Evolutionary conservation across 495 filamentous ascomycete genomes (phyloP), one percentile per base, ranked within the genome.

Genomic region (Penicillium canescens): DNA sequence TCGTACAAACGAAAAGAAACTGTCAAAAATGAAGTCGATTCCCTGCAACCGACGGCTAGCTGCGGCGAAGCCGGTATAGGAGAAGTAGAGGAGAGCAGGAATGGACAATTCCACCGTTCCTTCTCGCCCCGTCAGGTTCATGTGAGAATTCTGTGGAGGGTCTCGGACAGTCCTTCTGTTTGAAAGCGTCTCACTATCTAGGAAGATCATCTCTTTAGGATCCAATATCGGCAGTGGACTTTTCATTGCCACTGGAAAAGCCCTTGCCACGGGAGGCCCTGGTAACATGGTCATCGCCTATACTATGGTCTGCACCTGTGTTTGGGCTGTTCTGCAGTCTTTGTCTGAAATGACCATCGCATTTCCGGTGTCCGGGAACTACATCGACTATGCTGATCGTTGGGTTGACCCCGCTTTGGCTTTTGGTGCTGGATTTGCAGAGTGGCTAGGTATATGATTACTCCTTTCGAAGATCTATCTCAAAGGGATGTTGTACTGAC

Each of bases 381-480:
- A 56, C 42, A 68, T 68, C 50, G 64, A 72, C 44, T 70, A 68
- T 54, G 67, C 69, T 1, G 66, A 64, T 47, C 64, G 69, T 18
- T 72, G 51, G 41, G 67, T 72, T 16, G 69, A 72, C 50, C 65
- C 61, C 7, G 59, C 69, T 18, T 50, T 72, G 38, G 52, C 66
- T 1, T 72, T 72, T 57, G 69, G 53, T 21, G 61, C 59, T 21
- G 66, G 68, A 1, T 50, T 67, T 52, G 47, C 63, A 4, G 54
- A 61, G 37, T 71, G 63, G 61, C 20, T 69, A 23, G 65, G 61
- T 60, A 65, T 39, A 61, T 62, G 2, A 52, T 52, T 12, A 20
- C 41, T 5, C 63, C 62, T 50, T 62, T 64, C 52, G 31, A 33
- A 5, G 46, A 57, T n/a, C 13, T 66, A 57, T n/a, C 13, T 66